Evolutionary conservation across 371 early-diverging fungal species (phyloP).

Genomic region (Blakeslea trispora): DNA sequence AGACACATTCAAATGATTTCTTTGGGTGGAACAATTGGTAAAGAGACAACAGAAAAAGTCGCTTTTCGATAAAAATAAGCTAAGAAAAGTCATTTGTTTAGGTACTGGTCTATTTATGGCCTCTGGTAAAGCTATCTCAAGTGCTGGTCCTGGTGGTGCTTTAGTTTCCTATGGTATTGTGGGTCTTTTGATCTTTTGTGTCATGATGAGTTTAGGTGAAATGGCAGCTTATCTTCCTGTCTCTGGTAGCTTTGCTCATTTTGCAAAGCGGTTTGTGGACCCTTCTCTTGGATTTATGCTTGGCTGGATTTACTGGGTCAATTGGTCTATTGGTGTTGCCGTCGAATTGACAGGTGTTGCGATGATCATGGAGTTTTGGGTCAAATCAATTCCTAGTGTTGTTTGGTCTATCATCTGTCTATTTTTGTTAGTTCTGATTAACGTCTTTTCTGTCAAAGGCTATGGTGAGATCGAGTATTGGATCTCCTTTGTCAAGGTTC

Average conservation of each 20-base stretch:
- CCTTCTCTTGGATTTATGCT: conserved; percentile 75
- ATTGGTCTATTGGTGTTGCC: conserved; percentile 79
- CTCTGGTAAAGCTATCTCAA: conserved; percentile 74
- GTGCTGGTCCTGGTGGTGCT: conserved; percentile 76
- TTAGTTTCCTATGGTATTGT: conserved; percentile 67
- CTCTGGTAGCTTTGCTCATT: conserved; percentile 77
- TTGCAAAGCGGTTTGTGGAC: conserved; percentile 78
- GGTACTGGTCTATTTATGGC: conserved; percentile 88
- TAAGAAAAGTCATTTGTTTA: not conserved
- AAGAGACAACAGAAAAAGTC: not conserved
- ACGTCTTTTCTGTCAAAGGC: conserved; percentile 62
- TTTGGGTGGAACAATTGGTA: conserved; percentile 62
- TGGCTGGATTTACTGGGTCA: conserved; percentile 76
- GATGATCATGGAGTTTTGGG: conserved; percentile 77
- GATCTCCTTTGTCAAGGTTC: conserved; percentile 52
- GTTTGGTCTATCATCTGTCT: conserved; percentile 61
- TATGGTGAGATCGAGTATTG: conserved; percentile 63
- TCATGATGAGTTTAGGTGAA: conserved; percentile 80
- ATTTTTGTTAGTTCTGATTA: conserved; percentile 55
- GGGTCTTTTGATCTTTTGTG: conserved; percentile 76
- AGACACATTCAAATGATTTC: conserved; percentile 68
- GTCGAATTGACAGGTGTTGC: conserved; percentile 78
- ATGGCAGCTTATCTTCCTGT: conserved; percentile 83
- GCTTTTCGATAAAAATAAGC: not conserved
- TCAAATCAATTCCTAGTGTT: conserved; percentile 52